Evolutionary conservation across 2,329 filamentous ascomycete genomes (phyloP), one percentile per base, ranked within the genome.

Genomic region (Sporothrix schenckii): DNA sequence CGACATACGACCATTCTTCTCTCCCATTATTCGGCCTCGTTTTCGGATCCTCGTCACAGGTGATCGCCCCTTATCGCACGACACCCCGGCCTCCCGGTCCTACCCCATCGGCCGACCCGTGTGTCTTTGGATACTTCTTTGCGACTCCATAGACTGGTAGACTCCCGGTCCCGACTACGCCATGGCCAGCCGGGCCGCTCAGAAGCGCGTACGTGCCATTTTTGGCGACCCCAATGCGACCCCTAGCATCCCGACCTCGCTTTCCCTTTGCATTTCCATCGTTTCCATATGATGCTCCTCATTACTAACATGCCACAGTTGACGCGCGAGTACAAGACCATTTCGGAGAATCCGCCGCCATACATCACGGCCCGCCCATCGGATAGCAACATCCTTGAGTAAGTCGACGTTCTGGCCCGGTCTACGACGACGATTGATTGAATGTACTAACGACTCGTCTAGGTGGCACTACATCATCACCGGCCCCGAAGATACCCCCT

Each of bases 401-500:
- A 81, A 72, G 87, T n/a, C 21, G 21, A 10, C 53, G 24, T 34
- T 52, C 30, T n/a, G 14, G n/a, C 24, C 21, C n/a, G n/a, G 39
- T 24, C 1, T 49, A 5, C 65, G 30, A 58, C 21, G 6, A 19
- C n/a, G 1, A 14, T 7, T 2, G 21, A 77, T 72, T 30, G 11
- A 7, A 24, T 49, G 13, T 58, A 60, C 70, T 73, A 68, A 72
- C 66, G 67, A 58, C 66, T 47, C 77, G 49, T 10, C 16, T 10
- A 92, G 90, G 82, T 97, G 93, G 93, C 93, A 97, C 82, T 97
- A 96, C 82, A 92, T 97, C 78, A 91, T 98, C 75, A 97, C 94
- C 50, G 95, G 95, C 1, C 94, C 95, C 47, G 93, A 96, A 72
- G 88, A 94, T 72, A 99, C 95, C 0, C 94, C 95, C 1, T 99